Base-by-base conservation (phyloP, 805 yeast species). In the Priceomyces castillae region DNA sequence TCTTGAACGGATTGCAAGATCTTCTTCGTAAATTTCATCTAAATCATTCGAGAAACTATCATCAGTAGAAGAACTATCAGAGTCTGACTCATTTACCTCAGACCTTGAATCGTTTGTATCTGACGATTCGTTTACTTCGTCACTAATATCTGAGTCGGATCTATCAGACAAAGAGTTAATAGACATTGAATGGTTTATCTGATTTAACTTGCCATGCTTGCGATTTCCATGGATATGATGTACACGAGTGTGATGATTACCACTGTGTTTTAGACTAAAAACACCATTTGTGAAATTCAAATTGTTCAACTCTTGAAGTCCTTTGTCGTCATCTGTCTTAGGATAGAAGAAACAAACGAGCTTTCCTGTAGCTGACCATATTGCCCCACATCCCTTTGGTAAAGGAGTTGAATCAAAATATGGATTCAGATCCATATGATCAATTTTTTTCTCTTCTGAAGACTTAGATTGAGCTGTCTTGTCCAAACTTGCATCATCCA, bases 331-430 rank as follows among this genome's bases (percentile, higher is more conserved):
- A 11, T 56, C 55, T 37, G 65, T 72, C 39, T 77, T 78, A 0
- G 84, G 81, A 7, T 84, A 77, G 63, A 88, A 89, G 55, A 90
- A 90, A 57, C 96, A 87, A 1, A 90, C 84, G 40, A 90, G 67
- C 46, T 80, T 80, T 0, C 97, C 97, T 2, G 79, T 76, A 10
- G 80, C 75, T 0, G 95, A 74, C 96, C 97, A 90, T 1, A 80
- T 70, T 0, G 96, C 97, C 7, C 97, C 97, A 67, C 96, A 90
- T 7, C 90, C 94, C 57, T 87, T 90, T 0, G 97, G 97, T 11
- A 90, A 76, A 0, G 97, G 97, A 0, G 96, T 87, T 33, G 88
- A 82, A 57, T 88, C 95, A 54, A 81, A 77, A 3, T 71, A 54
- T 7, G 25, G 25, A 22, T 22, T 22, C 25, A 9, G 1, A 69